A percentile compares a stretch with the other conserved stretches of the same genome.
phyloP scores from a whole-genome alignment of 2,329 filamentous ascomycete species.

The Monosporascus sp. region DNA sequence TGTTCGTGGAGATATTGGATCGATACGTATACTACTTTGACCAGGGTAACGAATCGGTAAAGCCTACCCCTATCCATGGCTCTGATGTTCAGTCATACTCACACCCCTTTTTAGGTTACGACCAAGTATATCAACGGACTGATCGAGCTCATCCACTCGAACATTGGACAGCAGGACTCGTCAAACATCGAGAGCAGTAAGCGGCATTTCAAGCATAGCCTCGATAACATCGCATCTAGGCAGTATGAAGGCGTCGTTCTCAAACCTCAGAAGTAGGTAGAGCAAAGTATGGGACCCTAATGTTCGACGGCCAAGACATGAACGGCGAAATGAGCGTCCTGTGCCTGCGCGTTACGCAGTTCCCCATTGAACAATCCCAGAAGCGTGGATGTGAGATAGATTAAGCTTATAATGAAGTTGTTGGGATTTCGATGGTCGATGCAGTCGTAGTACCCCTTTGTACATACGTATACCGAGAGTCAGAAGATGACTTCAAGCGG shows the following conservation, averaged over 20 bases:
- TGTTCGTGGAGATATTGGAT: constrained; percentile 97
- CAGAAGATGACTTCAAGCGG: neutral
- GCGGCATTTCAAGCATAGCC: constrained; percentile 88
- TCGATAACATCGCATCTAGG: constrained; percentile 87
- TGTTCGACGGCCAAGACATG: neutral
- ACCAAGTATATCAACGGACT: constrained; percentile 97
- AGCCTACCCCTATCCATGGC: constrained; percentile 16
- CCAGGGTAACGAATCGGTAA: constrained; percentile 90
- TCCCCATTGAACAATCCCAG: neutral
- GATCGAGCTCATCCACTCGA: constrained; percentile 97
- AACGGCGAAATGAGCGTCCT: too few species aligned
- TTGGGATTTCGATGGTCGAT: neutral
- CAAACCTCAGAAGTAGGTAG: constrained; percentile 43
- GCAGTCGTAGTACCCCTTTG: neutral
- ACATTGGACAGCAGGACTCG: constrained; percentile 77
- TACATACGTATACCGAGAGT: neutral
- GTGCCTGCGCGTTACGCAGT: neutral
- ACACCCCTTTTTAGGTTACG: constrained; percentile 54
- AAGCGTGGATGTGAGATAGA: neutral
- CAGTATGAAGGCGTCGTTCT: constrained; percentile 91
- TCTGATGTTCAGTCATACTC: constrained; percentile 1
- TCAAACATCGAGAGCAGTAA: constrained; percentile 81
- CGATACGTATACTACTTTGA: constrained; percentile 99
- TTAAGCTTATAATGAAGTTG: neutral
- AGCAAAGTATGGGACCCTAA: neutral